Evolutionary conservation across 2,329 filamentous ascomycete genomes (phyloP).

Genomic region (Phyllosticta citribraziliensis): DNA sequence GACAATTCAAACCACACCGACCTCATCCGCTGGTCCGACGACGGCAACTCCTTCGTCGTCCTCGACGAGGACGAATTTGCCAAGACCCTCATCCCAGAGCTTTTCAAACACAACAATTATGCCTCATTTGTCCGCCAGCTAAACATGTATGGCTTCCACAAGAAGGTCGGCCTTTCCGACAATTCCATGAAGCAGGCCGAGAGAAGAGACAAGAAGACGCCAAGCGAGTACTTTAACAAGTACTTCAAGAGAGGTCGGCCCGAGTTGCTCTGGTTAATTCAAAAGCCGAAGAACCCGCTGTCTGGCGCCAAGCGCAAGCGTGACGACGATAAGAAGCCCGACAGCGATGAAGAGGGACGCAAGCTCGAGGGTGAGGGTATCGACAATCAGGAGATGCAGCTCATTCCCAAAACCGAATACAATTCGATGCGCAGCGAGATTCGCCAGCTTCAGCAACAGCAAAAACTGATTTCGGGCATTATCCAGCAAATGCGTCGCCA

Average conservation of each 20-base stretch:
- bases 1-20: constrained; percentile 90
- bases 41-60: constrained; percentile 93
- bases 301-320: constrained; percentile 38
- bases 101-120: constrained; percentile 74
- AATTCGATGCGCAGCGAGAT: constrained; percentile 70
- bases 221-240: constrained; percentile 94
- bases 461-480: constrained; percentile 73
- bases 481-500: constrained; percentile 74
- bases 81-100: constrained; percentile 60
- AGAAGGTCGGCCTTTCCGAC: constrained; percentile 64
- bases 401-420: constrained; percentile 62
- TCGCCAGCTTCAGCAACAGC: constrained; percentile 71
- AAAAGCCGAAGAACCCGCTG: constrained; percentile 74
- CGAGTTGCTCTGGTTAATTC: constrained; percentile 89
- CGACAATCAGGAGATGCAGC: constrained; percentile 31
- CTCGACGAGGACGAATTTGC: constrained; percentile 88
- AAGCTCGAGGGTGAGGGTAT: constrained; percentile 27
- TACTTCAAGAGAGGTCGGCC: constrained; percentile 91
- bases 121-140: constrained; percentile 67
- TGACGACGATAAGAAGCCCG: constrained; percentile 55
- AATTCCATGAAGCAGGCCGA: constrained; percentile 97
- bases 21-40: constrained; percentile 92
- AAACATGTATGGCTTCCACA: constrained; percentile 48
- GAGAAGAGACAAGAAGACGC: constrained; percentile 95
- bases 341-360: constrained; percentile 56